Conservation (phyloP, 768 basidiomycete species). For the Tephrocybe sp. region DNA sequence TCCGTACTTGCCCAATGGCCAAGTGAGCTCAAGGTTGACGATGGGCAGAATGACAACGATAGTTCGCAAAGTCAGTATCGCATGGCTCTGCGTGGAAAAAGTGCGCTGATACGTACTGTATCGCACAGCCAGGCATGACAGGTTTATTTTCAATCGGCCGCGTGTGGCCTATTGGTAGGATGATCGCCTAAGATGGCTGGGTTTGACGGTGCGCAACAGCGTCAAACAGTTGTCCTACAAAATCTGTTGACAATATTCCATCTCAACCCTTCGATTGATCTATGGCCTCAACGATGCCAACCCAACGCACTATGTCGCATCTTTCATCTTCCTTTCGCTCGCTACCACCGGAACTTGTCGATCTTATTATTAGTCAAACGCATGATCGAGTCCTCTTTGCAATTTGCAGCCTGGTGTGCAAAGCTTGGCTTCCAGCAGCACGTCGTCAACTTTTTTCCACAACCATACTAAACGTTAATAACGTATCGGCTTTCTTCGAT, state of each 20-base stretch:
- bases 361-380: constrained; percentile 17
- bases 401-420: constrained; percentile 20
- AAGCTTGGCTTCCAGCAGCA: constrained; percentile 16
- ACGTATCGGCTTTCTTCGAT: constrained; percentile 10
- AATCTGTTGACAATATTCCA: background rate
- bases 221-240: background rate
- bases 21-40: too few species aligned
- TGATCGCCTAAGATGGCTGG: too few species aligned
- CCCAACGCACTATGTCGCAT: too few species aligned
- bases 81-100: too few species aligned
- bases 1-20: too few species aligned
- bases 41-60: too few species aligned
- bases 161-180: too few species aligned
- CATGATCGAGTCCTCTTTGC: constrained; percentile 12
- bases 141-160: too few species aligned
- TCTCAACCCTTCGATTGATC: background rate
- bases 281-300: background rate
- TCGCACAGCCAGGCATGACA: too few species aligned
- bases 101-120: too few species aligned
- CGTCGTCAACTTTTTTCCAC: constrained; percentile 19
- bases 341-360: constrained; percentile 18
- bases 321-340: background rate
- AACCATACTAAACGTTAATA: constrained; percentile 8
- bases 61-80: too few species aligned
- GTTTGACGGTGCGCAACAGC: too few species aligned